A percentile compares a stretch with the other conserved stretches of the same genome.
Conservation (phyloP, 306 rosid genomes). For the Quercus glauca region DNA sequence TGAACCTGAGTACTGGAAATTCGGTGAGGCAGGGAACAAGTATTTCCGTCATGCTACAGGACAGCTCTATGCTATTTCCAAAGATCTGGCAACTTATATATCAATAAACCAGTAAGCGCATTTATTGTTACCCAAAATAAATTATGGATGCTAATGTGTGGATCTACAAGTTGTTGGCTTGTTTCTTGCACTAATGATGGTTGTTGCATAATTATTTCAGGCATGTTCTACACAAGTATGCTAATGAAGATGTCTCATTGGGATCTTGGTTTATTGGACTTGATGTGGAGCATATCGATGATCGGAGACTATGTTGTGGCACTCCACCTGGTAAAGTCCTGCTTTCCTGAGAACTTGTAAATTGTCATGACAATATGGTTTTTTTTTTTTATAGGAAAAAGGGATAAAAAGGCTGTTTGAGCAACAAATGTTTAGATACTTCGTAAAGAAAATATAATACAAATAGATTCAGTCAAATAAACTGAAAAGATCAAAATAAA, state of each 20-base stretch:
- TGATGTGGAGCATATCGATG: conserved; percentile 88
- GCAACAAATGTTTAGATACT: no score
- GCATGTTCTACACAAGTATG: conserved; percentile 93
- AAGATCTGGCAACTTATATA: conserved; percentile 84
- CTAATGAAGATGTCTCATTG: conserved; percentile 93
- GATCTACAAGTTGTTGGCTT: neutral
- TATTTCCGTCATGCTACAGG: conserved; percentile 99
- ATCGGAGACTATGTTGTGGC: conserved; percentile 90
- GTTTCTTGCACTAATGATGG: conserved; percentile 8
- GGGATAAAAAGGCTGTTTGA: neutral
- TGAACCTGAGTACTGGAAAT: conserved; percentile 96
- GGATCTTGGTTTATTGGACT: conserved; percentile 99
- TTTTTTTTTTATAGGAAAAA: neutral
- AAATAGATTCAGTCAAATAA: no score
- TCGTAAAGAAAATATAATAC: no score
- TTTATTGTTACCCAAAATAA: conserved; percentile 1
- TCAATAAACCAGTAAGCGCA: conserved; percentile 79
- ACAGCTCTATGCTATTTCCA: conserved; percentile 92
- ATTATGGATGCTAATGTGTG: neutral
- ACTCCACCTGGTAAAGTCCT: conserved; percentile 83
- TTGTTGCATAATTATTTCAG: conserved; percentile 40
- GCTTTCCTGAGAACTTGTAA: neutral
- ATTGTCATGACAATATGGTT: neutral
- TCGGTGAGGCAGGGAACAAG: conserved; percentile 93
- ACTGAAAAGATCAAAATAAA: neutral